Conservation (phyloP, 1,284 basidiomycete species). For the Ustilago nuda region DNA sequence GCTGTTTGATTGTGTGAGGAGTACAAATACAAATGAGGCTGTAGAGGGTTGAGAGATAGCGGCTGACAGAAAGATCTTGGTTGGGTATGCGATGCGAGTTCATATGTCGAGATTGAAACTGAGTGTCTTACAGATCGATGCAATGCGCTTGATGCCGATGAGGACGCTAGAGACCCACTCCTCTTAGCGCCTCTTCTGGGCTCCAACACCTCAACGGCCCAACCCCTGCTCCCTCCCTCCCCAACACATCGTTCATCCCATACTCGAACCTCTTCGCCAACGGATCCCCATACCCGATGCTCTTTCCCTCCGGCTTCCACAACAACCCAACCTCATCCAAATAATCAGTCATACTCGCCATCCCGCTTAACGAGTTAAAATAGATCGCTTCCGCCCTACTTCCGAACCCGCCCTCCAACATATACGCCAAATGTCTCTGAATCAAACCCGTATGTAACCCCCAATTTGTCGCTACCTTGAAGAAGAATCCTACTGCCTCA, state of each 20-base stretch:
- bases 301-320: slow-evolving; percentile 2
- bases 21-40: slow-evolving; percentile 13
- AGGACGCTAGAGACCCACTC: slow-evolving; percentile 20
- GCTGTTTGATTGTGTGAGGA: slow-evolving; percentile 3
- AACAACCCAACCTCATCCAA: slow-evolving; percentile 69
- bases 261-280: slow-evolving; percentile 31
- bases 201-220: slow-evolving; percentile 29
- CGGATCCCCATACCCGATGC: slow-evolving; percentile 24
- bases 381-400: slow-evolving; percentile 71
- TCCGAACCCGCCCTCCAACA: slow-evolving; percentile 73
- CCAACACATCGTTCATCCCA: neutral
- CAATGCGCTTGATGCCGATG: neutral
- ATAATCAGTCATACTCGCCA: slow-evolving; percentile 72
- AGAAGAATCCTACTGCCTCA: slow-evolving; percentile 72
- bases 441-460: slow-evolving; percentile 73
- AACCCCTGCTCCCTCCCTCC: neutral
- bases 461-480: slow-evolving; percentile 71
- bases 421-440: slow-evolving; percentile 73
- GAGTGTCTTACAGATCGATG: neutral
- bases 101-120: neutral
- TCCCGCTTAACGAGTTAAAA: slow-evolving; percentile 73
- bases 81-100: no score
- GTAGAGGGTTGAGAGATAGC: slow-evolving; percentile 3
- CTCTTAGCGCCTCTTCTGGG: slow-evolving; percentile 22
- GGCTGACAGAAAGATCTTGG: neutral